Conservation (phyloP, 345 rosid genomes). For the Sapria himalayana region DNA sequence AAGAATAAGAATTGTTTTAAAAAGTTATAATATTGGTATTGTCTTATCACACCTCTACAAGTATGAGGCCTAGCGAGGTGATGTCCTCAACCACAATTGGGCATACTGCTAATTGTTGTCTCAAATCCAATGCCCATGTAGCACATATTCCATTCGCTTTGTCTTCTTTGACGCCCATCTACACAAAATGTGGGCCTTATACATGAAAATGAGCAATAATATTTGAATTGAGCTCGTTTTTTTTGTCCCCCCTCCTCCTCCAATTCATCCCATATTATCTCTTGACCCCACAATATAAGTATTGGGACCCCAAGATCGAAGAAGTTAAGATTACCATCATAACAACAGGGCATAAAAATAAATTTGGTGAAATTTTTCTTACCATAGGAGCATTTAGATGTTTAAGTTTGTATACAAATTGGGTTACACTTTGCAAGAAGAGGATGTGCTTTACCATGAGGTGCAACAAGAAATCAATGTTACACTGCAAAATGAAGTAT, state of each 20-base stretch:
- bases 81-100: conserved; percentile 81
- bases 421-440: conserved; percentile 72
- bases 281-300: conserved; percentile 5
- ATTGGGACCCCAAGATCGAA: not conserved
- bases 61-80: conserved; percentile 50
- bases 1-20: not conserved
- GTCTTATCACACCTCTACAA: conserved; percentile 39
- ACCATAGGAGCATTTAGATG: conserved; percentile 49
- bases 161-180: conserved; percentile 14
- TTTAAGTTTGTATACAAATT: conserved; percentile 62
- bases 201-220: no score
- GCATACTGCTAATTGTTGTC: conserved; percentile 37
- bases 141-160: conserved; percentile 11
- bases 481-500: conserved; percentile 31
- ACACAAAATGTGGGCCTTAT: no score
- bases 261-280: conserved; percentile 4
- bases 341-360: no score
- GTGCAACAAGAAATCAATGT: conserved; percentile 71
- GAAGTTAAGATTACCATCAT: conserved; percentile 1
- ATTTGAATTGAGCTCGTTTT: no score
- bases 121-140: conserved; percentile 83
- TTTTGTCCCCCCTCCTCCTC: no score
- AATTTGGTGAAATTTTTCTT: no score
- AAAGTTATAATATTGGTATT: not conserved
- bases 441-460: conserved; percentile 65